These are phyloP conservation scores for Arthrobotrys iridis DNA, from an alignment of 2,329 filamentous ascomycete species.

Conservation along the genomic window DNA sequence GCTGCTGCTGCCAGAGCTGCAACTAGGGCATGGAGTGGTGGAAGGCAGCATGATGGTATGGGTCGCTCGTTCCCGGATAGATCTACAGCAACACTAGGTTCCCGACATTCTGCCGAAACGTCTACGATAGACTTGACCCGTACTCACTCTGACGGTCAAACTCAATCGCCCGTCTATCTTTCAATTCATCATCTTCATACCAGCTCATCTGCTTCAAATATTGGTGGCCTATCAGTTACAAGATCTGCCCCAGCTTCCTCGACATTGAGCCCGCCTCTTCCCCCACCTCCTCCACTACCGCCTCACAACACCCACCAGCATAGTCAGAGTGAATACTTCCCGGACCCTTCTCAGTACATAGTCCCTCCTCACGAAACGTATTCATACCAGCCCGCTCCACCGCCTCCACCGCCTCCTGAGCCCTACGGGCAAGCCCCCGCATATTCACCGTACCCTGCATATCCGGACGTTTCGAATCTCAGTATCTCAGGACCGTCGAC, in stretches of 20 bases:
- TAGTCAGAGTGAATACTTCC: constrained; percentile 37
- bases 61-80: constrained; percentile 42
- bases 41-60: constrained; percentile 11
- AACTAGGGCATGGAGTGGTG: constrained; percentile 69
- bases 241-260: constrained; percentile 40
- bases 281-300: constrained; percentile 32
- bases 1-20: constrained; percentile 66
- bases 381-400: constrained; percentile 9
- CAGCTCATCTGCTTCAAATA: constrained; percentile 27
- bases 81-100: constrained; percentile 31
- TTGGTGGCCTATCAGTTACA: constrained; percentile 14
- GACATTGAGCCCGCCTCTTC: constrained; percentile 14
- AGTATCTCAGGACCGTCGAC: constrained; percentile 19
- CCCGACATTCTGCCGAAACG: constrained; percentile 33
- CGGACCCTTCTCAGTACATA: constrained; percentile 39
- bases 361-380: constrained; percentile 31
- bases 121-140: constrained; percentile 37
- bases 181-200: constrained; percentile 14
- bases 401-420: constrained; percentile 1
- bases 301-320: constrained; percentile 2
- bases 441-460: constrained; percentile 33
- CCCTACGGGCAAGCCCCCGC: constrained; percentile 31
- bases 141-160: constrained; percentile 31
- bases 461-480: constrained; percentile 39
- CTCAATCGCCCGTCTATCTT: constrained; percentile 29